phyloP scores from a whole-genome alignment of 495 filamentous ascomycete species.

The Penicillium silybi region DNA sequence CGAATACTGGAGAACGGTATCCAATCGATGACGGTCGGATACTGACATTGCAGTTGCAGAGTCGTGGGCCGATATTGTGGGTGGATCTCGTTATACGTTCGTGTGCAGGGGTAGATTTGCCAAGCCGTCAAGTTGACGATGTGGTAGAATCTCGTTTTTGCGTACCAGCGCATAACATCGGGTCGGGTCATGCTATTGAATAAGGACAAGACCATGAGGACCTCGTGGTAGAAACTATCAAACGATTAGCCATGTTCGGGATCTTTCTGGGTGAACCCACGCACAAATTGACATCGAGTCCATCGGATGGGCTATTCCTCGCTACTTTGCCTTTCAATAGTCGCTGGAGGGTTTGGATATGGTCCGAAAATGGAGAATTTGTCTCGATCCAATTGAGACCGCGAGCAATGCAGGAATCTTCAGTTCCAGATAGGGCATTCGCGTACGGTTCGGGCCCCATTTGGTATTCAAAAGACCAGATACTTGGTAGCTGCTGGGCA shows the following conservation, averaged over 20 bases:
- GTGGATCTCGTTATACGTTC: slow-evolving; percentile 3
- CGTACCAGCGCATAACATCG: slow-evolving; percentile 14
- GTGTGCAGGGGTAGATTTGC: slow-evolving; percentile 10
- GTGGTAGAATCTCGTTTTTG: slow-evolving; percentile 13
- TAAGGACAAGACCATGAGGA: slow-evolving; percentile 7
- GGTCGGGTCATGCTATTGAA: slow-evolving; percentile 15
- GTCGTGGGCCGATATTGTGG: slow-evolving; percentile 6
- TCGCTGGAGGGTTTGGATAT: slow-evolving; percentile 1
- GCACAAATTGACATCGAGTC: background rate
- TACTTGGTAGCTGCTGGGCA: slow-evolving; percentile 5
- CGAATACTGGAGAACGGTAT: slow-evolving; percentile 5
- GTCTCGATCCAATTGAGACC: background rate
- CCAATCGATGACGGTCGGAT: slow-evolving; percentile 9
- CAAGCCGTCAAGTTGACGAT: slow-evolving; percentile 15
- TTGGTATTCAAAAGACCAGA: slow-evolving; percentile 9
- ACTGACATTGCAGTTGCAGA: slow-evolving; percentile 4
- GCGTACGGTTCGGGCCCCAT: slow-evolving; percentile 6
- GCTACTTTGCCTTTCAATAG: slow-evolving; percentile 2
- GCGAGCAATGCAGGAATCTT: background rate
- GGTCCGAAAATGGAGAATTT: slow-evolving; percentile 7
- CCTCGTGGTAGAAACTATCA: background rate
- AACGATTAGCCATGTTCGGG: background rate
- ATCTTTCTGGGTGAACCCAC: background rate
- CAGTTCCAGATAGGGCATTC: background rate
- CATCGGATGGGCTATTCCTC: background rate